Percentiles rank a stretch among this genome's conserved stretches.
phyloP scores from a whole-genome alignment of 768 basidiomycete genomes.

The Suillus lakei region DNA sequence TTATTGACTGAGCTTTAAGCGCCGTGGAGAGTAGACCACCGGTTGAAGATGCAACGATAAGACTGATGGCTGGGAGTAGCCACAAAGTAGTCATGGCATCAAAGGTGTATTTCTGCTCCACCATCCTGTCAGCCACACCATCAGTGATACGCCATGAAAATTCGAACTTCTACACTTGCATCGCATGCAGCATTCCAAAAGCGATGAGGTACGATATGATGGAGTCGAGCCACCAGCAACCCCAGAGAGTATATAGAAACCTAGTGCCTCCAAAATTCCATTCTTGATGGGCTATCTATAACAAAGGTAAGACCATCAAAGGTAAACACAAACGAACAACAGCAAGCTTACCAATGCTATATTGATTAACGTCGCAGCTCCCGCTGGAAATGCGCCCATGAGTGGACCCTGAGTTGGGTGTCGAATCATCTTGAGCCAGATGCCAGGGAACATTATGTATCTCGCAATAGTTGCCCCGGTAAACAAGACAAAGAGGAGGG shows the following conservation, averaged over 20 bases:
- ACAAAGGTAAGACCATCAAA: not conserved
- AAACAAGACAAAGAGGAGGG: constrained; percentile 43
- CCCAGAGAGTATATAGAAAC: constrained; percentile 50
- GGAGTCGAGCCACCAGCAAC: constrained; percentile 56
- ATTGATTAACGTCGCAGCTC: constrained; percentile 48
- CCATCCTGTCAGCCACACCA: constrained; percentile 40
- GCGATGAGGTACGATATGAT: constrained; percentile 45
- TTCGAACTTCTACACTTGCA: constrained; percentile 34
- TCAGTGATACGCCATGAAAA: constrained; percentile 2
- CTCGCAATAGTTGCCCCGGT: constrained; percentile 40
- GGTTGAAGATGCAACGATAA: constrained; percentile 56
- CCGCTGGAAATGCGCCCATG: constrained; percentile 50
- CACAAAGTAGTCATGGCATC: constrained; percentile 48
- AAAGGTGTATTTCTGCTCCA: constrained; percentile 44
- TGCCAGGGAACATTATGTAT: constrained; percentile 44
- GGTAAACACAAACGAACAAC: not conserved
- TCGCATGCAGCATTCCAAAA: constrained; percentile 54
- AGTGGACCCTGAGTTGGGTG: constrained; percentile 53
- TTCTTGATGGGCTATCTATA: constrained; percentile 38
- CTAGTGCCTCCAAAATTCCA: constrained; percentile 39
- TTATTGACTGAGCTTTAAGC: constrained; percentile 40
- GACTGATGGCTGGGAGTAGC: constrained; percentile 57
- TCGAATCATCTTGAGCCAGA: constrained; percentile 50
- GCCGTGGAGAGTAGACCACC: constrained; percentile 50
- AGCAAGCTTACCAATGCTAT: constrained; percentile 37